Percentiles rank a stretch among this genome's conserved stretches.
Conservation (phyloP, 1,284 basidiomycete species). For the Pulveroboletus sp. region DNA sequence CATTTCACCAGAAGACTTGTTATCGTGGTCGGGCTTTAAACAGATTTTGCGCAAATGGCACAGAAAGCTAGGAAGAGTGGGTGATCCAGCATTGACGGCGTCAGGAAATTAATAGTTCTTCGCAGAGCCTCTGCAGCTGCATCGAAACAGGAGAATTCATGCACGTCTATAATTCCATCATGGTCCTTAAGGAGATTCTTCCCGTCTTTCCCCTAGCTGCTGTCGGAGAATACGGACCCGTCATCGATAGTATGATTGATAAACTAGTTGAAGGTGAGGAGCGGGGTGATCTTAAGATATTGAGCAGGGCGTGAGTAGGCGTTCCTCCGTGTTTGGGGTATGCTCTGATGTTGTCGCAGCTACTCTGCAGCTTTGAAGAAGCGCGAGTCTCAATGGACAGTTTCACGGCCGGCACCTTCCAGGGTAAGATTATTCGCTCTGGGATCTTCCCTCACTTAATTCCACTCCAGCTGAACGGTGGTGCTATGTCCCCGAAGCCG, state of each 20-base stretch:
- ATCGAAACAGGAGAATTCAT: constrained; percentile 84
- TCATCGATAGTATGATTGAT: constrained; percentile 67
- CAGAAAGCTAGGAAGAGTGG: constrained; percentile 64
- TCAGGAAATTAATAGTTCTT: constrained; percentile 6
- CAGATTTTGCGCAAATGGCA: constrained; percentile 83
- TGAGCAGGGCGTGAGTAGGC: constrained; percentile 68
- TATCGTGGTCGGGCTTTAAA: constrained; percentile 74
- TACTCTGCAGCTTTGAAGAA: constrained; percentile 74
- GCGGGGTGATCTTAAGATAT: constrained; percentile 79
- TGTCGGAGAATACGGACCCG: constrained; percentile 54
- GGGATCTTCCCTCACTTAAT: constrained; percentile 21
- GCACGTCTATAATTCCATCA: constrained; percentile 92
- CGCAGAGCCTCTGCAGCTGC: constrained; percentile 61
- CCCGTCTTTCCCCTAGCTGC: constrained; percentile 81
- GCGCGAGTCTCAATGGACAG: constrained; percentile 60
- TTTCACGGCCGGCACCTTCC: constrained; percentile 39
- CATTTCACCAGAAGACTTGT: constrained; percentile 52
- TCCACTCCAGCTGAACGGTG: constrained; percentile 36
- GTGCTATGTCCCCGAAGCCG: constrained; percentile 42
- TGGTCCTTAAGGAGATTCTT: constrained; percentile 86
- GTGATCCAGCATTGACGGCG: background rate
- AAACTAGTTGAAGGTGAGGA: constrained; percentile 73
- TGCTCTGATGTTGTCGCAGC: constrained; percentile 38
- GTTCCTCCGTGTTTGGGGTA: background rate
- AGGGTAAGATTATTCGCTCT: constrained; percentile 17